These are phyloP conservation scores for Cyclostephanos tholiformis DNA, from an alignment of 108 stramenopile genomes.

Conservation along the genomic window DNA sequence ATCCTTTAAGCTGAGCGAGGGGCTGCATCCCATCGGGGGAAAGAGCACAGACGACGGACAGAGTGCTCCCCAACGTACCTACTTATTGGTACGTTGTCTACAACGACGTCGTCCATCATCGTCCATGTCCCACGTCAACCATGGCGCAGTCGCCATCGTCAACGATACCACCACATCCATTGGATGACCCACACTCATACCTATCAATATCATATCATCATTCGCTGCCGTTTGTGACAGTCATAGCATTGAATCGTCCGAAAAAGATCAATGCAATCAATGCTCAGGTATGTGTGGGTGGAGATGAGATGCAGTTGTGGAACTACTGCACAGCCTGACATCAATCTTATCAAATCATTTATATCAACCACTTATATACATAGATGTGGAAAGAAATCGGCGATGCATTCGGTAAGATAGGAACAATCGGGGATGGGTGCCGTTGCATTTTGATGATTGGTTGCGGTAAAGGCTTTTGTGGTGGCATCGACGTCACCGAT, in stretches of 20 bases:
- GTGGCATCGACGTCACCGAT: conserved; percentile 77
- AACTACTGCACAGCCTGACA: background rate
- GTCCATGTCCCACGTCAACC: too few species aligned
- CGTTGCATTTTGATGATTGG: conserved; percentile 69
- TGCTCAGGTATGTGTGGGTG: conserved; percentile 28
- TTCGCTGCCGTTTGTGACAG: conserved; percentile 49
- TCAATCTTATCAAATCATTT: background rate
- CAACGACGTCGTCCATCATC: too few species aligned
- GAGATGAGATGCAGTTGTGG: background rate
- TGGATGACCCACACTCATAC: conserved; percentile 24
- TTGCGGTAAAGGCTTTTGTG: conserved; percentile 69
- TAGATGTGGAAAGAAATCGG: conserved; percentile 83
- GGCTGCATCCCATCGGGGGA: too few species aligned
- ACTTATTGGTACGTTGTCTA: too few species aligned
- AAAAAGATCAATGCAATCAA: conserved; percentile 76
- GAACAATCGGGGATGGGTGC: conserved; percentile 58
- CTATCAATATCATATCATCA: conserved; percentile 30
- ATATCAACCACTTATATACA: background rate
- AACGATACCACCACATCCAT: conserved; percentile 21
- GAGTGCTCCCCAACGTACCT: background rate
- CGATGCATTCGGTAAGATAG: conserved; percentile 52
- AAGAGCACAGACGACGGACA: too few species aligned
- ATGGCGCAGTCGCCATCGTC: background rate
- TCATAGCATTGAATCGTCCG: conserved; percentile 60
- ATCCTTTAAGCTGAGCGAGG: too few species aligned